phyloP scores from a whole-genome alignment of 2,329 filamentous ascomycete species.

The Westerdykella ornata region DNA sequence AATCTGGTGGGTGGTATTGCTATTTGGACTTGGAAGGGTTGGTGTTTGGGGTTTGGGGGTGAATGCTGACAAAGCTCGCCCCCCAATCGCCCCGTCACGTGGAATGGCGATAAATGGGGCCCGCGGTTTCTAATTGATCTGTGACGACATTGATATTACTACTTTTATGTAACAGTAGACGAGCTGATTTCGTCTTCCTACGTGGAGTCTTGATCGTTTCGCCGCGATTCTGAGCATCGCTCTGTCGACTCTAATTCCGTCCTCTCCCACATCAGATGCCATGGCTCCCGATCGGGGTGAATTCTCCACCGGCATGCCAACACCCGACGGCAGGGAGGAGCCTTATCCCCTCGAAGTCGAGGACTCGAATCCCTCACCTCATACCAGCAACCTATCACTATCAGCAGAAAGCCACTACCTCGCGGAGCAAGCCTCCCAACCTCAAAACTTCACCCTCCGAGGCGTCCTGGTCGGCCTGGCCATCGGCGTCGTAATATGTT shows the following conservation, averaged over 20 bases:
- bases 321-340: slow-evolving; percentile 1
- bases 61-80: too few species aligned
- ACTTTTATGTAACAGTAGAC: too few species aligned
- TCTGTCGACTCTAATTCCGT: too few species aligned
- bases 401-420: slow-evolving; percentile 19
- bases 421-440: slow-evolving; percentile 34
- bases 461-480: slow-evolving; percentile 71
- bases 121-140: too few species aligned
- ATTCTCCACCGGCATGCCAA: slow-evolving; percentile 3
- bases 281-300: slow-evolving; percentile 35
- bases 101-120: not conserved
- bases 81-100: slow-evolving; percentile 2
- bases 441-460: slow-evolving; percentile 74
- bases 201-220: too few species aligned
- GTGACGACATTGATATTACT: too few species aligned
- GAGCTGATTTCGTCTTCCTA: too few species aligned
- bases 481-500: slow-evolving; percentile 87
- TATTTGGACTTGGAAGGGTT: slow-evolving; percentile 9
- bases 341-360: slow-evolving; percentile 6
- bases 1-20: too few species aligned
- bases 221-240: too few species aligned
- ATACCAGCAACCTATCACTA: slow-evolving; percentile 11
- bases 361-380: slow-evolving; percentile 11
- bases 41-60: slow-evolving; percentile 5
- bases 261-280: not conserved